phyloP scores from a whole-genome alignment of 495 filamentous ascomycete species.

The Daldinia caldariorum region DNA sequence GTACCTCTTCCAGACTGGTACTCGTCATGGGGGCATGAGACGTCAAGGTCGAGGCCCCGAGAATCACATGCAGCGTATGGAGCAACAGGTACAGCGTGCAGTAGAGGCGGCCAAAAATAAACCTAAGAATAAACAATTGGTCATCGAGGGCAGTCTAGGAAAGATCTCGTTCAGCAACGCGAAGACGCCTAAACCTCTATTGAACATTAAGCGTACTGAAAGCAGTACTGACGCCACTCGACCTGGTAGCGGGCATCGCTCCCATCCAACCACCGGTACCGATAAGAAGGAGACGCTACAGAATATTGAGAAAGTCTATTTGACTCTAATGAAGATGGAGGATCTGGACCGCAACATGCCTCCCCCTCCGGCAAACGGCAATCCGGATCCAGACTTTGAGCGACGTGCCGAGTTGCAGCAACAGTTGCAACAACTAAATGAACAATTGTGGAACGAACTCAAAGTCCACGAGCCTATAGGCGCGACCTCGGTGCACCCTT shows the following conservation, averaged over 20 bases:
- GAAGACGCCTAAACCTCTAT: conserved; percentile 91
- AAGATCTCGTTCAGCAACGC: conserved; percentile 99
- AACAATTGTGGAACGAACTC: conserved; percentile 81
- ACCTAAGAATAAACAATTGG: conserved; percentile 97
- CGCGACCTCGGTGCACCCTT: conserved; percentile 81
- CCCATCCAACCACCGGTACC: conserved; percentile 58
- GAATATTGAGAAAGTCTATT: conserved; percentile 88
- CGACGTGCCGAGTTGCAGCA: conserved; percentile 76
- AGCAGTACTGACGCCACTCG: conserved; percentile 63
- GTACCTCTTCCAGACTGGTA: conserved; percentile 92
- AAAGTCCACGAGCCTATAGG: conserved; percentile 93
- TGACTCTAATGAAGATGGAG: conserved; percentile 88
- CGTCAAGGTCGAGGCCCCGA: conserved; percentile 82
- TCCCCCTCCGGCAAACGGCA: conserved; percentile 67
- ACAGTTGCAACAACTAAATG: conserved; percentile 82
- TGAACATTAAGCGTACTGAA: conserved; percentile 94
- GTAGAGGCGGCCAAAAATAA: conserved; percentile 97
- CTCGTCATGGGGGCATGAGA: conserved; percentile 74
- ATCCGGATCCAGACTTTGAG: conserved; percentile 70
- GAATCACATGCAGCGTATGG: conserved; percentile 98
- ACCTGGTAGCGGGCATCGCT: conserved; percentile 60
- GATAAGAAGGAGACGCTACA: conserved; percentile 84
- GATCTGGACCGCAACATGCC: conserved; percentile 93
- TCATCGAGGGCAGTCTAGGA: conserved; percentile 96
- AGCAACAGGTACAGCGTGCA: conserved; percentile 96